These are phyloP conservation scores for Hansenula sp. DNA, from an alignment of 1,139 yeast species.

Conservation along the genomic window DNA sequence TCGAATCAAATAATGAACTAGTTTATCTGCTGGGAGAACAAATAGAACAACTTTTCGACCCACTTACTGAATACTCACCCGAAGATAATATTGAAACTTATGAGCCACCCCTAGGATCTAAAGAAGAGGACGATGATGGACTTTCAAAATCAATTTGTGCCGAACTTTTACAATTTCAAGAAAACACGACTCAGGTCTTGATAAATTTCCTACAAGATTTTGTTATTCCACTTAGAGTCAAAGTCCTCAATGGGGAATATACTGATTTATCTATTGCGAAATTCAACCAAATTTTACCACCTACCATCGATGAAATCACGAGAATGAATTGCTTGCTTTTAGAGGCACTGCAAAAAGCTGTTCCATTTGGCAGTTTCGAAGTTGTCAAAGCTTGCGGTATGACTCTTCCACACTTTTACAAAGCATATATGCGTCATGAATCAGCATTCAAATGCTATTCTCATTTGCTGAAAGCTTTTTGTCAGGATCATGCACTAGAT, in stretches of 20 bases:
- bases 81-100: slow-evolving; percentile 64
- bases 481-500: slow-evolving; percentile 24
- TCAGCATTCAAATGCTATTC: slow-evolving; percentile 72
- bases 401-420: slow-evolving; percentile 84
- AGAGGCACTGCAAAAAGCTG: slow-evolving; percentile 68
- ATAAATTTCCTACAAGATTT: slow-evolving; percentile 75
- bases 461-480: slow-evolving; percentile 31
- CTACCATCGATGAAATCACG: slow-evolving; percentile 91
- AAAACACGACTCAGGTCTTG: slow-evolving; percentile 66
- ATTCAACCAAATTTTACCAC: slow-evolving; percentile 81
- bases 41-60: slow-evolving; percentile 84
- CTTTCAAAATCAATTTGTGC: slow-evolving; percentile 47
- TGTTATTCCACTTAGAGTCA: slow-evolving; percentile 72
- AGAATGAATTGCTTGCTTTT: slow-evolving; percentile 81
- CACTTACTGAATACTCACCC: slow-evolving; percentile 86
- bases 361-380: slow-evolving; percentile 68
- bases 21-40: slow-evolving; percentile 81
- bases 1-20: slow-evolving; percentile 69
- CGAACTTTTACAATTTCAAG: slow-evolving; percentile 69
- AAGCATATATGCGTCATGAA: slow-evolving; percentile 90
- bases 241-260: slow-evolving; percentile 54
- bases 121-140: slow-evolving; percentile 28
- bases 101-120: slow-evolving; percentile 27
- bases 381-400: slow-evolving; percentile 73
- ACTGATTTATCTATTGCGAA: slow-evolving; percentile 51